Base-by-base conservation (phyloP, 176 grass and related monocot genomes). In the Carex kokanica region DNA sequence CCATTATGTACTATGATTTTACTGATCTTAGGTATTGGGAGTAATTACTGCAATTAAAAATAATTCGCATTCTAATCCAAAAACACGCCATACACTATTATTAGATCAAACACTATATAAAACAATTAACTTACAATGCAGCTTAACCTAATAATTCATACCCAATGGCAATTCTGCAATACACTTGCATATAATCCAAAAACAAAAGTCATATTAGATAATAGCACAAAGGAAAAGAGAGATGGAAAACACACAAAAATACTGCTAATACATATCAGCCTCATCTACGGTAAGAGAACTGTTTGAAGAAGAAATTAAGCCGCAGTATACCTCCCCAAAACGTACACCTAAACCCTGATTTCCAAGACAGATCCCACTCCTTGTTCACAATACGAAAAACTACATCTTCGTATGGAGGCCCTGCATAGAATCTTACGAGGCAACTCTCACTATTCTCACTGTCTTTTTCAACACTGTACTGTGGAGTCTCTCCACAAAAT, bases 331-430 rank as follows among this genome's bases (percentile, higher is more conserved):
- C 83, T 36, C 58, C 69, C 5, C 63, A 73, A 27, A 88, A 86
- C 17, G 71, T 84, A 52, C 74, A 84, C 80, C 51, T 86, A 81
- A 91, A 91, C 51, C 86, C 90, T 2, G 43, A 25, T 59, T 88
- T 86, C 34, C 45, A 23, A 4, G 84, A 79, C 78, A 61, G 80
- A 66, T 88, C 89, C 86, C 89, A 86, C 45, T 86, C 83, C 73
- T 71, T 84, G 57, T 91, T 91, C 47, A 86, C 41, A 8, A 88
- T 86, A 41, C 83, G 58, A 80, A 88, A 91, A 64, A 67, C 80
- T 10, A 88, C 21, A 59, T 88, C 86, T 29, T 91, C 86, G 36
- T 88, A 91, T 7, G 84, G 89, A 49, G 41, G 70, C 11, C 57
- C 58, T 0, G 86, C 74, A 40, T 63, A 75, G 65, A 91, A 91